These are phyloP conservation scores for Cicer cuneatum DNA, from an alignment of 306 rosid genomes.

Conservation along the genomic window DNA sequence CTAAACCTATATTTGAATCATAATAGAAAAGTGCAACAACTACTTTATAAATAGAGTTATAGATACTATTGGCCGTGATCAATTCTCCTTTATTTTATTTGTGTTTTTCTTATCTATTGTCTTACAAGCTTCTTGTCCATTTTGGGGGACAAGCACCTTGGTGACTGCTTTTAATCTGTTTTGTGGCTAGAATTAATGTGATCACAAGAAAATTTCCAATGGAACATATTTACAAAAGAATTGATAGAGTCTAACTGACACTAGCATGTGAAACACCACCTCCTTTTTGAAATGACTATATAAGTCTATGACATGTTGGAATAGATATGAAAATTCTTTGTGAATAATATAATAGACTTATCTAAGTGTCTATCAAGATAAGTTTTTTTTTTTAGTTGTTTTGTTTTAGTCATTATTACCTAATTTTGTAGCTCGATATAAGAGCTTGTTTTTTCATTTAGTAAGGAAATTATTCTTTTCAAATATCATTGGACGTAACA, in stretches of 20 bases:
- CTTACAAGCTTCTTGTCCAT: background rate
- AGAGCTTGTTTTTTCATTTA: too few species aligned
- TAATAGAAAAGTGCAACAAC: too few species aligned
- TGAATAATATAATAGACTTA: constrained; percentile 1
- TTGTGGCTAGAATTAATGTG: background rate
- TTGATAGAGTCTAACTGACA: constrained; percentile 28
- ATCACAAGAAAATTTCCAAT: constrained; percentile 41
- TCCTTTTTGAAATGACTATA: constrained; percentile 46
- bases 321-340: background rate
- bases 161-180: constrained; percentile 38
- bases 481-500: too few species aligned
- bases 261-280: constrained; percentile 44
- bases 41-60: too few species aligned
- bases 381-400: too few species aligned
- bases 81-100: too few species aligned
- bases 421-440: too few species aligned
- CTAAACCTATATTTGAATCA: too few species aligned
- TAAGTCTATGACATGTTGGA: constrained; percentile 26
- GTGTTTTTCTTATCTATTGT: too few species aligned
- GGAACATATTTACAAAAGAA: constrained; percentile 31
- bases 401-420: too few species aligned
- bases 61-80: too few species aligned
- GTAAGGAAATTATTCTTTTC: too few species aligned
- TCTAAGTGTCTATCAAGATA: background rate
- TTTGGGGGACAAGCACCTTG: constrained; percentile 35